Evolutionary conservation across 352 stramenopile species (phyloP), one percentile per base, ranked within the genome.

Genomic region (Phytophthora cryptogea): DNA sequence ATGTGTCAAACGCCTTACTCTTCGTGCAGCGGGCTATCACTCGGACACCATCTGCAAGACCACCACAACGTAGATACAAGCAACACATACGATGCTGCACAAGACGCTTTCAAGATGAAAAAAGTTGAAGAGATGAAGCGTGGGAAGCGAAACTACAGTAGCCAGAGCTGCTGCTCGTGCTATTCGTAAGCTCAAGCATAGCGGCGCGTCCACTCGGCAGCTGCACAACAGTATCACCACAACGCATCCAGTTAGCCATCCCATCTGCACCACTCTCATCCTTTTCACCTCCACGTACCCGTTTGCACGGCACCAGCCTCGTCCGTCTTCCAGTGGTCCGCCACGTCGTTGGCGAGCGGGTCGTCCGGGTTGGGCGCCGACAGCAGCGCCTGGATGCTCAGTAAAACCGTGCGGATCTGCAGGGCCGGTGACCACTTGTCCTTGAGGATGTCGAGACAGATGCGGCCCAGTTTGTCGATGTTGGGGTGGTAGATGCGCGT

Each of bases 401-500:
- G 77, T 14, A 99, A 79, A 46, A 99, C 96, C 2, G 96, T 99
- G 68, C 96, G 82, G 74, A 99, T 99, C 84, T 99, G 96, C 39
- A 99, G 84, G n/a, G 96, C 96, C 1, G 97, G 97, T 48, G 92
- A 98, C 97, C 97, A 99, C 78, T 99, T 99, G 82, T 99, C 96
- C 76, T 99, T 99, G 54, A 99, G 82, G 71, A 99, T 99, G 69
- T 99, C 97, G 42, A 99, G 86, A 63, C 97, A 99, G 73, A 99
- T 99, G 54, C 96, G 80, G 17, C 96, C 96, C 10, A 99, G 80
- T 72, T 98, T 98, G 81, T 99, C 96, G 54, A 99, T 97, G 83
- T 99, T 99, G 11, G 95, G 95, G 76, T 99, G 97, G 68, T 98
- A 99, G 57, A 99, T 98, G 80, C 98, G 98, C 45, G 97, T 99